Evolutionary conservation across 2,329 filamentous ascomycete species (phyloP).

Genomic region (Lachnellula cervina): DNA sequence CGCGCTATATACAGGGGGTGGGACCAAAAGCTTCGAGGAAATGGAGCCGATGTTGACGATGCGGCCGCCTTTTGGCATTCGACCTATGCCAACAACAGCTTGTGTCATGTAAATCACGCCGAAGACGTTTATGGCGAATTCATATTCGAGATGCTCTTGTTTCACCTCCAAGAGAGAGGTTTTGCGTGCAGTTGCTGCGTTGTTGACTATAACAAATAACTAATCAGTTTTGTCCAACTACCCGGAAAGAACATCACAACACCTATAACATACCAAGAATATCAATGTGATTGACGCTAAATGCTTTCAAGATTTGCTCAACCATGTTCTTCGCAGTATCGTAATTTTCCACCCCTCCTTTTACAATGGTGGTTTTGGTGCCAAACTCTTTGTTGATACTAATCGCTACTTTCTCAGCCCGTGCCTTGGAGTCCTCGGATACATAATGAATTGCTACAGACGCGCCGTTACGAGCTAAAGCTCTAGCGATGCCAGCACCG

Average conservation of each 20-base stretch:
- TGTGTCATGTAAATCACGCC: conserved; percentile 34
- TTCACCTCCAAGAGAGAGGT: conserved; percentile 23
- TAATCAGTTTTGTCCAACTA: conserved; percentile 1
- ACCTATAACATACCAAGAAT: conserved; percentile 34
- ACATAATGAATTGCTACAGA: conserved; percentile 59
- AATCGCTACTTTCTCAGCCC: conserved; percentile 35
- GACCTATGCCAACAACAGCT: conserved; percentile 16
- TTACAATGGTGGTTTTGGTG: conserved; percentile 24
- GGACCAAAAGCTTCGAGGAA: conserved; percentile 46
- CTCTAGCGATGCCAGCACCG: conserved; percentile 54
- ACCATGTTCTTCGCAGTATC: conserved; percentile 34
- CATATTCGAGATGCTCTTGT: conserved; percentile 24
- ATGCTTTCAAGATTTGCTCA: conserved; percentile 32
- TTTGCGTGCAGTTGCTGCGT: conserved; percentile 30
- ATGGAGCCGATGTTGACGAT: conserved; percentile 57
- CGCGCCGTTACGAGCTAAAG: conserved; percentile 44
- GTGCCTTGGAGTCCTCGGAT: conserved; percentile 49
- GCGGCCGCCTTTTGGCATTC: conserved; percentile 38
- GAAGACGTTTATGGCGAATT: conserved; percentile 33
- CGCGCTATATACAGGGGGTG: conserved; percentile 47
- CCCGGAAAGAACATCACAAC: not conserved
- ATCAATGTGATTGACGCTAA: conserved; percentile 36
- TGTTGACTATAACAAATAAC: conserved; percentile 33
- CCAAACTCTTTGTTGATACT: conserved; percentile 17
- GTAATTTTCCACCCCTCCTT: conserved; percentile 30